Percentiles rank a stretch among this genome's conserved stretches.
phyloP scores from a whole-genome alignment of 768 basidiomycete species.

The Suillus placidus region DNA sequence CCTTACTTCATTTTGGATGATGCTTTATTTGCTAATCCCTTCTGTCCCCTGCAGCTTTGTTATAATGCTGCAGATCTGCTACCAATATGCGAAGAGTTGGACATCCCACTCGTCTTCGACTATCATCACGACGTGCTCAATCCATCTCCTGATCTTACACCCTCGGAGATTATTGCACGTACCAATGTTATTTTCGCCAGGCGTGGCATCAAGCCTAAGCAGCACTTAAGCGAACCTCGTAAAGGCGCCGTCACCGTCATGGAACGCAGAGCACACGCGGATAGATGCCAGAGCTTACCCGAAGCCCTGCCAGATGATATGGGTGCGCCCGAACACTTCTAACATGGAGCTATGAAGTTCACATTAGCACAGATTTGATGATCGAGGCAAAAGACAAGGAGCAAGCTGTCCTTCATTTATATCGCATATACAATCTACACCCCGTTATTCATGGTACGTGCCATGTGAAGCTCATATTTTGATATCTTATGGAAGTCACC shows the following conservation, averaged over 20 bases:
- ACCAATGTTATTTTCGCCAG: constrained; percentile 74
- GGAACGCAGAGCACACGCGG: constrained; percentile 86
- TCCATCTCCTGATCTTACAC: constrained; percentile 57
- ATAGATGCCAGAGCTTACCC: constrained; percentile 74
- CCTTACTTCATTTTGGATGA: constrained; percentile 2
- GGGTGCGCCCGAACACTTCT: constrained; percentile 40
- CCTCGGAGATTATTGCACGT: constrained; percentile 67
- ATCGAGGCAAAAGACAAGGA: constrained; percentile 95
- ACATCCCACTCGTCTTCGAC: constrained; percentile 74
- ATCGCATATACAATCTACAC: constrained; percentile 73
- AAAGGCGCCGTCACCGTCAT: constrained; percentile 80
- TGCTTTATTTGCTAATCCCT: neutral
- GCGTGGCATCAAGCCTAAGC: constrained; percentile 86
- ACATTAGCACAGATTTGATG: constrained; percentile 66
- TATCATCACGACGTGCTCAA: constrained; percentile 83
- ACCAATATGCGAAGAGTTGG: constrained; percentile 82
- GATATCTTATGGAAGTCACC: neutral
- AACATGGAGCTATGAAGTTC: constrained; percentile 15
- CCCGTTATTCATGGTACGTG: constrained; percentile 60
- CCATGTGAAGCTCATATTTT: constrained; percentile 7
- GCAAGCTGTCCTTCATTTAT: constrained; percentile 87
- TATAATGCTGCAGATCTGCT: constrained; percentile 89
- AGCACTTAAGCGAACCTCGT: constrained; percentile 91
- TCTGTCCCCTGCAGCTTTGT: constrained; percentile 53
- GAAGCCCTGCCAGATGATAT: constrained; percentile 66